Evolutionary conservation across 495 filamentous ascomycete species (phyloP).

Genomic region (Corynascus novoguineensis): DNA sequence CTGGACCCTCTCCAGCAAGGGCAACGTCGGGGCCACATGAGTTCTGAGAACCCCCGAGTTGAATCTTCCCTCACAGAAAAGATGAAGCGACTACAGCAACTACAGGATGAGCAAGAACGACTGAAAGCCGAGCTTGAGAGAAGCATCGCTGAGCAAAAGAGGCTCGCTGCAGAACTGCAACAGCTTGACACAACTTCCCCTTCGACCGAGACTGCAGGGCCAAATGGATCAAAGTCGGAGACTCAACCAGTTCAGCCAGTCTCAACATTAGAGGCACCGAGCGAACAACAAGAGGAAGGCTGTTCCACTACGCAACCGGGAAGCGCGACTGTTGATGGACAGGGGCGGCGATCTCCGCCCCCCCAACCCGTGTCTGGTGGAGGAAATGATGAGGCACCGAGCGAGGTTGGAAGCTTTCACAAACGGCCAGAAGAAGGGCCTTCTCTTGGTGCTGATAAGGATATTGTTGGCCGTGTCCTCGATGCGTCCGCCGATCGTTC

Average conservation of each 20-base stretch:
- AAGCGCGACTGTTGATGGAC: too few relatives aligned
- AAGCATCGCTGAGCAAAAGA: constrained; percentile 37
- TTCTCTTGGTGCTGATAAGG: too few relatives aligned
- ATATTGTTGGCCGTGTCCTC: neutral
- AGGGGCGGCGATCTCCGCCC: too few relatives aligned
- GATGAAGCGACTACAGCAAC: constrained; percentile 45
- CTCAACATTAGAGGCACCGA: neutral
- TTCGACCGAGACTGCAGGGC: constrained; percentile 8
- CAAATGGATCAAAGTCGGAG: constrained; percentile 3
- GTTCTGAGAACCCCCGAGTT: constrained; percentile 51
- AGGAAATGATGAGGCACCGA: constrained; percentile 13
- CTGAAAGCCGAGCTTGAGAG: constrained; percentile 55
- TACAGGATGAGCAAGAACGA: constrained; percentile 53
- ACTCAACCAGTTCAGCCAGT: constrained; percentile 6
- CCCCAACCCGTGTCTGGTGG: too few relatives aligned
- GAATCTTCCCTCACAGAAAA: constrained; percentile 51
- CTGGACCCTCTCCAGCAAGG: constrained; percentile 24
- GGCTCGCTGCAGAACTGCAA: constrained; percentile 53
- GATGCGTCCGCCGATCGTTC: neutral
- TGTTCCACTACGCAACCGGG: neutral
- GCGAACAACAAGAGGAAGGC: neutral
- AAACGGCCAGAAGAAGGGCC: neutral
- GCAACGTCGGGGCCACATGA: constrained; percentile 48
- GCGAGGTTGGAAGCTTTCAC: constrained; percentile 12
- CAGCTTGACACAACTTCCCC: constrained; percentile 45